Percentiles rank a stretch among this genome's conserved stretches.
These are phyloP conservation scores for Fusarium sp. DNA, from an alignment of 2,329 filamentous ascomycete genomes.

Conservation along the genomic window DNA sequence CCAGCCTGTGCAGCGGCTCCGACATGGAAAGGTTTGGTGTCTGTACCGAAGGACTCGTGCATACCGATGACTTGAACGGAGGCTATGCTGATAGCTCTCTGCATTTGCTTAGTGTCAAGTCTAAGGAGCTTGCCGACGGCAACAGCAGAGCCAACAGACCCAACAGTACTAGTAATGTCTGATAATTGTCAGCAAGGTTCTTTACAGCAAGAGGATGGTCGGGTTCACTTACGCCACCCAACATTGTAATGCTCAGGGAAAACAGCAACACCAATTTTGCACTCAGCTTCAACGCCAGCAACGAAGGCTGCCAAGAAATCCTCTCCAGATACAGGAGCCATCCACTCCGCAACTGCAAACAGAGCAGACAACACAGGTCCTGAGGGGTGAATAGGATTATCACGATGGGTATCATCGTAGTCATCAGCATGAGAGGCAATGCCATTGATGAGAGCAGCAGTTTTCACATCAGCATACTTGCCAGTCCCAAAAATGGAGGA, in stretches of 20 bases:
- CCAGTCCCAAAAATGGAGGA: not conserved
- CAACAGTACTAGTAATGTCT: not conserved
- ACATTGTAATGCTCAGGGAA: not conserved
- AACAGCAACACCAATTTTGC: not conserved
- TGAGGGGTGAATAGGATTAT: not conserved
- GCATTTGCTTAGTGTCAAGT: not conserved
- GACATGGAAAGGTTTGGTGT: constrained; percentile 3
- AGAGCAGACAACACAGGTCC: constrained; percentile 1
- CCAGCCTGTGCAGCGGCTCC: not conserved
- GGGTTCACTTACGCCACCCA: constrained; percentile 1
- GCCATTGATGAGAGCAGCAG: not conserved
- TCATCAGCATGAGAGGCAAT: constrained; percentile 2
- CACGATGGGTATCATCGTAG: not conserved
- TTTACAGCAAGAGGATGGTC: too few species aligned
- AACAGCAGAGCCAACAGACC: not conserved
- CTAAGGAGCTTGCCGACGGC: not conserved
- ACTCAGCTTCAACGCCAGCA: not conserved
- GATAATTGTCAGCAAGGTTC: not conserved
- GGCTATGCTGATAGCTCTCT: not conserved
- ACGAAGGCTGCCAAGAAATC: not conserved
- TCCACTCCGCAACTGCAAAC: not conserved
- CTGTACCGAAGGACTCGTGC: not conserved
- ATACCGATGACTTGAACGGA: constrained; percentile 1
- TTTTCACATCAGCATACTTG: not conserved
- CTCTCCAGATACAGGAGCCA: not conserved